Evolutionary conservation across 208 protist species (phyloP).

Genomic region (Naegleria fowleri): DNA sequence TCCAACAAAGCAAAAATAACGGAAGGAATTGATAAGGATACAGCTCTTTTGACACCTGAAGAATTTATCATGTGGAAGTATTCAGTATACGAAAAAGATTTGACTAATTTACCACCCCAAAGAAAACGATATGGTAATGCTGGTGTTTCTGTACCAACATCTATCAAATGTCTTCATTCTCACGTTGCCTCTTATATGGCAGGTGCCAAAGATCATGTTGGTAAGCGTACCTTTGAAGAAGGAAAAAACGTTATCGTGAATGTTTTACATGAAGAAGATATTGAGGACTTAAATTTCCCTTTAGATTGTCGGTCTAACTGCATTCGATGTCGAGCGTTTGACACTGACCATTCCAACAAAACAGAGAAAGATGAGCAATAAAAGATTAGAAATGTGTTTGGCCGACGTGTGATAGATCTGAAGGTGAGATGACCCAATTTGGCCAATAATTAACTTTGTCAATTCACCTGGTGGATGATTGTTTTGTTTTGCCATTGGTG

Average conservation of each 20-base stretch:
- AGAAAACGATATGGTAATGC: neutral
- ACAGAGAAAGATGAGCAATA: neutral
- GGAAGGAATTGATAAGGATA: neutral
- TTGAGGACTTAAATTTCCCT: neutral
- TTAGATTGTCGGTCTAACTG: constrained; percentile 13
- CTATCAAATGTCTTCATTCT: constrained; percentile 16
- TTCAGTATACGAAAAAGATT: neutral
- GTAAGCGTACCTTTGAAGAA: neutral
- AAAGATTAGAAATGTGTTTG: no score
- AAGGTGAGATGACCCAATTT: no score
- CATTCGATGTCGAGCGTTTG: neutral
- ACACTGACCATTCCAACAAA: neutral
- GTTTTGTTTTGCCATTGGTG: no score
- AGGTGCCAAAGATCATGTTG: constrained; percentile 5
- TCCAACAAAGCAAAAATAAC: neutral
- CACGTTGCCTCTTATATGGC: neutral
- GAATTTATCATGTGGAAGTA: neutral
- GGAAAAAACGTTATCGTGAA: neutral
- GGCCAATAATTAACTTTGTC: no score
- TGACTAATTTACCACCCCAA: neutral
- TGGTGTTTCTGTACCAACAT: neutral
- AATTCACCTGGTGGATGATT: no score
- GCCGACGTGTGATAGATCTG: no score
- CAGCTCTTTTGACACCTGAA: neutral
- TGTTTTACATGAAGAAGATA: neutral